A percentile compares a stretch with the other conserved stretches of the same genome.
Conservation (phyloP, 768 basidiomycete genomes). For the Udeniomyces megalosporus region DNA sequence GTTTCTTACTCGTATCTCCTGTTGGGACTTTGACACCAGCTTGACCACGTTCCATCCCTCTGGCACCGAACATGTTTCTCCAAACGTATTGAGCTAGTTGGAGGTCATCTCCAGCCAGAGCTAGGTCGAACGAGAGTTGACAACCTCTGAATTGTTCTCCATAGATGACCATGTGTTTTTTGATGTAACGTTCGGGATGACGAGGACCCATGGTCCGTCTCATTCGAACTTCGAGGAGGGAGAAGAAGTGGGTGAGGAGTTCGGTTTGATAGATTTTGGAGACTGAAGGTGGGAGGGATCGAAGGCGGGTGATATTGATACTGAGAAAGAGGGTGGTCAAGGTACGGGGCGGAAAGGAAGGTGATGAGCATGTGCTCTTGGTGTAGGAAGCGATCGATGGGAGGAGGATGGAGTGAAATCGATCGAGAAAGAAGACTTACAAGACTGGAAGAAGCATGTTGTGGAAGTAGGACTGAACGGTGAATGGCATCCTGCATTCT, state of each 20-base stretch:
- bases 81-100: constrained; percentile 10
- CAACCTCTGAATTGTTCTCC: constrained; percentile 9
- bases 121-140: constrained; percentile 8
- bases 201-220: constrained; percentile 10
- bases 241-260: constrained; percentile 15
- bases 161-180: constrained; percentile 12
- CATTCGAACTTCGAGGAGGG: constrained; percentile 13
- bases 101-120: constrained; percentile 1
- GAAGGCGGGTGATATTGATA: constrained; percentile 7
- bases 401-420: neutral
- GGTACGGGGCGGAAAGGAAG: neutral
- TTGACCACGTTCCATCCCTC: constrained; percentile 2
- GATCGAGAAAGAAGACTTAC: neutral
- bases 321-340: neutral
- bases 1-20: neutral
- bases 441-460: constrained; percentile 7
- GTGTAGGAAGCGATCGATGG: neutral
- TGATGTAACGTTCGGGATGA: constrained; percentile 12
- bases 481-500: constrained; percentile 11
- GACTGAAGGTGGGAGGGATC: neutral
- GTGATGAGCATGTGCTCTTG: neutral
- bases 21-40: constrained; percentile 11
- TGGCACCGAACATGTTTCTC: constrained; percentile 13
- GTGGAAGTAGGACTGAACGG: constrained; percentile 9
- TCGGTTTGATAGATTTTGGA: constrained; percentile 8